Percentiles rank a stretch among this genome's conserved stretches.
These are phyloP conservation scores for Entonaema liquescens DNA, from an alignment of 495 filamentous ascomycete genomes.

Conservation along the genomic window DNA sequence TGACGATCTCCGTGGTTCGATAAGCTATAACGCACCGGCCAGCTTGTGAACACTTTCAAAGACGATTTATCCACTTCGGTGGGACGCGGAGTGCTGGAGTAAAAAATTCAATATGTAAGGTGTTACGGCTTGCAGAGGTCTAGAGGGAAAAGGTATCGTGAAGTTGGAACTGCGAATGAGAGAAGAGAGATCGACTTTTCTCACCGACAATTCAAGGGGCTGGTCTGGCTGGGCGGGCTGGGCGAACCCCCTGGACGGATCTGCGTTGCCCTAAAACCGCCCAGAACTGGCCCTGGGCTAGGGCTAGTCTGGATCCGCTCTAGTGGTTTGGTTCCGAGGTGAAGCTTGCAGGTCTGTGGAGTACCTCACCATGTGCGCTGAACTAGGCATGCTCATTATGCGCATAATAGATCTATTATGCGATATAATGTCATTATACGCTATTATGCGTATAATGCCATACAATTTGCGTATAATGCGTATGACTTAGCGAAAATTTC, in stretches of 20 bases:
- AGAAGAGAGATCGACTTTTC: constrained; percentile 30
- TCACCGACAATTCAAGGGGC: constrained; percentile 51
- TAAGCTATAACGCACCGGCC: constrained; percentile 29
- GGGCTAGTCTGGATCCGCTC: constrained; percentile 29
- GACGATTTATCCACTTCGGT: constrained; percentile 21
- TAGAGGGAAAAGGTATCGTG: constrained; percentile 17
- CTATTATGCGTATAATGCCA: no score
- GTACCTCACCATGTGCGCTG: background rate
- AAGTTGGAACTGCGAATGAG: constrained; percentile 38
- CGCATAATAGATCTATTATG: no score
- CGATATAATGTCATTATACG: no score
- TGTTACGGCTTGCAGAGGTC: constrained; percentile 14
- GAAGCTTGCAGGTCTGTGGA: constrained; percentile 27
- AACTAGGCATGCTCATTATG: no score
- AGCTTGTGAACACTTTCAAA: constrained; percentile 24
- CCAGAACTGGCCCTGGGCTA: constrained; percentile 6
- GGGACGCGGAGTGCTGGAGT: constrained; percentile 1
- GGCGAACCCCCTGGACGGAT: constrained; percentile 25
- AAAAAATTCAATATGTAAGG: background rate
- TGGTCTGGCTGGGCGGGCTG: constrained; percentile 25
- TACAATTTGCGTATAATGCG: no score
- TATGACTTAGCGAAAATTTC: no score
- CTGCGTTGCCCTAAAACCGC: constrained; percentile 26
- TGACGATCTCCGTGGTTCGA: constrained; percentile 20
- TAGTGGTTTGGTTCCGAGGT: constrained; percentile 32